Evolutionary conservation across 2,329 filamentous ascomycete species (phyloP).

Genomic region (Bisporella sp.): DNA sequence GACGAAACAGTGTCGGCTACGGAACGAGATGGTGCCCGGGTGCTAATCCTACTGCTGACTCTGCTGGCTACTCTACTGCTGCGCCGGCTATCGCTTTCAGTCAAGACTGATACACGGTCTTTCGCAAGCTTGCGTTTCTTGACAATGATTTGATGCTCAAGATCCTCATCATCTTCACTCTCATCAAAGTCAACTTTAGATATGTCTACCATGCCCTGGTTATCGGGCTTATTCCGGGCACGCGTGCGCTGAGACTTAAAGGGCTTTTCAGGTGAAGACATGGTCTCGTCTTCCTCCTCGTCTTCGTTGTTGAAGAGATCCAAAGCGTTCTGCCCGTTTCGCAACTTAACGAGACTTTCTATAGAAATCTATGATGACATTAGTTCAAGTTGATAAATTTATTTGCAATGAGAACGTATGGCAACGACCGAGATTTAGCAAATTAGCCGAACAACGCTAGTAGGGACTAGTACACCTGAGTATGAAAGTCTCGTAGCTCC

Average conservation of each 20-base stretch:
- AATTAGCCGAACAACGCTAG: too few species aligned
- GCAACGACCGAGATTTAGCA: too few species aligned
- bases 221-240: conserved; percentile 10
- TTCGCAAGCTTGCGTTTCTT: conserved; percentile 18
- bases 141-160: conserved; percentile 11
- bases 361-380: conserved; percentile 35
- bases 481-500: too few species aligned
- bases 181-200: conserved; percentile 9
- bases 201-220: conserved; percentile 16
- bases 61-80: conserved; percentile 14
- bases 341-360: conserved; percentile 34
- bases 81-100: conserved; percentile 11
- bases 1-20: neutral
- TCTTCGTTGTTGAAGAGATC: conserved; percentile 30
- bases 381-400: neutral
- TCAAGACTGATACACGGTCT: conserved; percentile 11
- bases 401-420: neutral
- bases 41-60: conserved; percentile 5
- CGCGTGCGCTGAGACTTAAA: conserved; percentile 14
- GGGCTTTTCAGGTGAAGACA: neutral
- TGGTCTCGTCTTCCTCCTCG: conserved; percentile 11
- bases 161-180: conserved; percentile 15
- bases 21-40: neutral
- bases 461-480: too few species aligned
- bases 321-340: conserved; percentile 40